Evolutionary conservation across 176 grass and related monocot genomes (phyloP).

Genomic region (Oryza glumipatula): DNA sequence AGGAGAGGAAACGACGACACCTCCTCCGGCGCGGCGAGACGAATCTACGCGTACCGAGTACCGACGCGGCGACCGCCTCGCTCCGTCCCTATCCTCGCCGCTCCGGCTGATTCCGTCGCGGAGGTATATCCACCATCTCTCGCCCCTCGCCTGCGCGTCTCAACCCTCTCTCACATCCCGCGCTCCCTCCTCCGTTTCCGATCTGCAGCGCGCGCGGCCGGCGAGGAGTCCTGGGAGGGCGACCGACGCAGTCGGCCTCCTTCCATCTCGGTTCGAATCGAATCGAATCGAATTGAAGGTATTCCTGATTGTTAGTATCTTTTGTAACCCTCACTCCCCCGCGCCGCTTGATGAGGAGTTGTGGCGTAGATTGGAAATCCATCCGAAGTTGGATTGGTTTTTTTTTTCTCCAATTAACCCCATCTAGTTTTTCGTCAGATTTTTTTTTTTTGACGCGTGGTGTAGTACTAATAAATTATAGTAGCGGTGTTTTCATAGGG

Average conservation of each 20-base stretch:
- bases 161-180: background rate
- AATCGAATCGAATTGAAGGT: background rate
- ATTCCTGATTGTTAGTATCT: background rate
- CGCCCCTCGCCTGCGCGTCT: background rate
- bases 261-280: background rate
- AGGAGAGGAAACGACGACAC: conserved; percentile 11
- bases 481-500: background rate
- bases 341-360: background rate
- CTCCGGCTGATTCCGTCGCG: conserved; percentile 12
- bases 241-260: background rate
- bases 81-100: conserved; percentile 30
- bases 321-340: background rate
- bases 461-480: background rate
- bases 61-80: background rate
- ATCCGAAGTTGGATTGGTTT: background rate
- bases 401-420: background rate
- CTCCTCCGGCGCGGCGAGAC: background rate
- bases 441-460: background rate
- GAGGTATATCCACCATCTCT: conserved; percentile 9
- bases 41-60: conserved; percentile 34
- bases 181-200: background rate
- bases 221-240: background rate
- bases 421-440: background rate
- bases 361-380: conserved; percentile 21
- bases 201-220: background rate